Conservation (phyloP, 2,329 filamentous ascomycete genomes). For the Talaromyces atroroseus region DNA sequence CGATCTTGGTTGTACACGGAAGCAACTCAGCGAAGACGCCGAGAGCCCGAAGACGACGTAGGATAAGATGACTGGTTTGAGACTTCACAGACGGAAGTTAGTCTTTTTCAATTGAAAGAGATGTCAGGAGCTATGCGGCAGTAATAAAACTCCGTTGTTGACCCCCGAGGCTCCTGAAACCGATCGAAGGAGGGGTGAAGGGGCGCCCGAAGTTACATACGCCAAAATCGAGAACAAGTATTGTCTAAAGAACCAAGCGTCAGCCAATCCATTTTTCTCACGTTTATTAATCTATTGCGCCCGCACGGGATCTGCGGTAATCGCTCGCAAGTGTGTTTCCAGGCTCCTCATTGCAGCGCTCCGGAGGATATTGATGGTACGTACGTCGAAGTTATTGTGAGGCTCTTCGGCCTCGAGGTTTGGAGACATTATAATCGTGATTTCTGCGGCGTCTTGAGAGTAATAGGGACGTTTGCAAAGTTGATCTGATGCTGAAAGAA, state of each 20-base stretch:
- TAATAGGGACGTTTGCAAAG: too few species aligned
- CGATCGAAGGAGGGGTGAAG: too few species aligned
- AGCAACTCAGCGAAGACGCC: conserved; percentile 85
- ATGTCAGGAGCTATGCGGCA: neutral
- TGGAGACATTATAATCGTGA: conserved; percentile 15
- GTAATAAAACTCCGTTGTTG: too few species aligned
- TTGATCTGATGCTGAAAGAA: neutral
- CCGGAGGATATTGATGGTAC: conserved; percentile 4
- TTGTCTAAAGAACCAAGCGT: neutral
- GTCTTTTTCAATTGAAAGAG: neutral
- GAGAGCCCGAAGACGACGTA: conserved; percentile 68
- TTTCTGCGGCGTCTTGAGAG: neutral
- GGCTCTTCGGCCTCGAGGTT: conserved; percentile 16
- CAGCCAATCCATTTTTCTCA: neutral
- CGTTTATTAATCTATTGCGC: neutral
- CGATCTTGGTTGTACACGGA: conserved; percentile 60
- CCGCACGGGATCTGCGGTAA: neutral
- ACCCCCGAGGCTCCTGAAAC: too few species aligned
- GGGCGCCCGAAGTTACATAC: neutral
- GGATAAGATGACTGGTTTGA: conserved; percentile 70
- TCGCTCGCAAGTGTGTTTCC: conserved; percentile 20
- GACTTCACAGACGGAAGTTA: conserved; percentile 28
- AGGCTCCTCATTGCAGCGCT: neutral
- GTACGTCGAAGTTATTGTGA: conserved; percentile 21
- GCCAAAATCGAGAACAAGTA: conserved; percentile 3